Conservation (phyloP, 2,329 filamentous ascomycete species). For the Grosmannia clavigera region DNA sequence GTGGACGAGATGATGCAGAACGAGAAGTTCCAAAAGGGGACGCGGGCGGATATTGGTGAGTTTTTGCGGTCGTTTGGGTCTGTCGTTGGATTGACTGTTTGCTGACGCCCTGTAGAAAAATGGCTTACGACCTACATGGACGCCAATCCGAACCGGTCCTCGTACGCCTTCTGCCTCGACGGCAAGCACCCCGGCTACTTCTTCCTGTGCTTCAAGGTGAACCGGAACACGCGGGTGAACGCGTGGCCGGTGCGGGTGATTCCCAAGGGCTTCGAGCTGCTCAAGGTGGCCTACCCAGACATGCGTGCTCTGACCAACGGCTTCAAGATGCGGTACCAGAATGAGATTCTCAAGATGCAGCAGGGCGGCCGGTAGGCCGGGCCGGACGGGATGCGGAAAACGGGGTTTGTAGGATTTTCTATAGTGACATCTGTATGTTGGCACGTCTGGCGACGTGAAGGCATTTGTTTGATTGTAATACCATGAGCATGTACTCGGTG, state of each 20-base stretch:
- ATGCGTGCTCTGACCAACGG: constrained; percentile 94
- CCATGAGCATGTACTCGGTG: neutral
- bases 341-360: constrained; percentile 51
- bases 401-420: no score
- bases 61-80: constrained; percentile 11
- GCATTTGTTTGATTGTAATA: neutral
- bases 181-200: constrained; percentile 89
- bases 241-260: constrained; percentile 83
- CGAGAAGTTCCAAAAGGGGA: constrained; percentile 83
- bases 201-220: constrained; percentile 91
- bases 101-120: constrained; percentile 47
- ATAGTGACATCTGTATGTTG: no score
- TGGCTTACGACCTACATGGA: constrained; percentile 95
- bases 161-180: constrained; percentile 94
- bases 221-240: constrained; percentile 57
- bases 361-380: constrained; percentile 8
- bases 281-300: constrained; percentile 81
- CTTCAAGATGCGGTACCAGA: constrained; percentile 73
- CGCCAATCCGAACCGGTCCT: constrained; percentile 85
- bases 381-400: no score
- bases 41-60: constrained; percentile 73
- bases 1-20: constrained; percentile 91
- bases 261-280: constrained; percentile 84
- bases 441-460: no score
- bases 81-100: neutral